Percentiles rank a stretch among this genome's conserved stretches.
phyloP scores from a whole-genome alignment of 331 rosid species.

The Dryas integrifolia region DNA sequence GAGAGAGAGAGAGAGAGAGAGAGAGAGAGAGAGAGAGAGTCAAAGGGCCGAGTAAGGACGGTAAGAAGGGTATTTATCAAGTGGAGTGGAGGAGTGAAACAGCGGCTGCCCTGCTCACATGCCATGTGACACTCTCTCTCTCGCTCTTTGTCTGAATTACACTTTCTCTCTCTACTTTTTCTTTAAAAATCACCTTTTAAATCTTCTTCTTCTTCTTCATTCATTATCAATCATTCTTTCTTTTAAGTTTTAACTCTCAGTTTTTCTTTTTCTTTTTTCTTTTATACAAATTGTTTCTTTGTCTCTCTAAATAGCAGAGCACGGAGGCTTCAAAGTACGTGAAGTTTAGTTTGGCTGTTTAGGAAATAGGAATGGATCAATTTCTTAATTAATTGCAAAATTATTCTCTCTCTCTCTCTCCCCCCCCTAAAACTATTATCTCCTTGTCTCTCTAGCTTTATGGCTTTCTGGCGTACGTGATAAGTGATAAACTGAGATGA shows the following conservation, averaged over 20 bases:
- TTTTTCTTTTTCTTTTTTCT: neutral
- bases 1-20: constrained; percentile 21
- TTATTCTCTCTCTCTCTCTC: constrained; percentile 2
- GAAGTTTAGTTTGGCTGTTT: neutral
- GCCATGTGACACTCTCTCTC: constrained; percentile 48
- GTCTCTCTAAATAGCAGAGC: constrained; percentile 28
- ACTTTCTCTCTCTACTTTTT: constrained; percentile 14
- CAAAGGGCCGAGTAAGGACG: constrained; percentile 52
- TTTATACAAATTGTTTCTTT: constrained; percentile 31
- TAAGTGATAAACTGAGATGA: constrained; percentile 38
- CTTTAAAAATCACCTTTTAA: neutral
- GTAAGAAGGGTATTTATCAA: constrained; percentile 83
- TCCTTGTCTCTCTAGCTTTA: constrained; percentile 44
- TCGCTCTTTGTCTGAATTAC: constrained; percentile 17
- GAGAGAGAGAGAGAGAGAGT: constrained; percentile 16
- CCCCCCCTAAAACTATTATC: constrained; percentile 11
- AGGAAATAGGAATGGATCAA: constrained; percentile 10
- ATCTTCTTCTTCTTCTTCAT: constrained; percentile 17
- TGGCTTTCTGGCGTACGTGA: constrained; percentile 55
- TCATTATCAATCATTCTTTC: neutral
- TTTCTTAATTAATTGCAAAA: neutral
- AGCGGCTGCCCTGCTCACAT: constrained; percentile 59
- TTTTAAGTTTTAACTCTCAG: neutral
- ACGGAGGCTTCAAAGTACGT: constrained; percentile 11
- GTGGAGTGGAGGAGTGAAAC: constrained; percentile 35